Conservation (phyloP, 176 grass and related monocot species). For the Rhynchospora pubera region DNA sequence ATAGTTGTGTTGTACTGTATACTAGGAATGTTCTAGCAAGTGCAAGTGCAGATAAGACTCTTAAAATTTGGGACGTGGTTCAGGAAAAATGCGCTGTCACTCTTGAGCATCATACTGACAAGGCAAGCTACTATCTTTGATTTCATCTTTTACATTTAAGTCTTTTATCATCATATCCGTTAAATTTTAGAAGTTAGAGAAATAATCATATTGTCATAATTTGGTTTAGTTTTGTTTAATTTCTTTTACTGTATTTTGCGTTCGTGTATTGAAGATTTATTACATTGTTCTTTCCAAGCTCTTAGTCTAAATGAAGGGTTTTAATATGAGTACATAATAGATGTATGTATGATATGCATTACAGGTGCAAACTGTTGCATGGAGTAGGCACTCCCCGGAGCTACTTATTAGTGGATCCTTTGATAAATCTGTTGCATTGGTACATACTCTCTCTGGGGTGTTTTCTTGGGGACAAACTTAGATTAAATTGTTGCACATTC, state of each 20-base stretch:
- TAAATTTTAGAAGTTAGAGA: not conserved
- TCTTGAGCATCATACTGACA: conserved; percentile 70
- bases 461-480: not conserved
- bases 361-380: conserved; percentile 86
- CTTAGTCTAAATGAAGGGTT: not conserved
- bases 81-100: conserved; percentile 67
- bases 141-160: conserved; percentile 10
- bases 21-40: conserved; percentile 87
- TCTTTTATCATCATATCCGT: not conserved
- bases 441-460: conserved; percentile 31
- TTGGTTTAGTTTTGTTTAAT: not conserved
- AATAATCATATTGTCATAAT: not conserved
- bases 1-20: not conserved
- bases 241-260: not conserved
- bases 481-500: not conserved
- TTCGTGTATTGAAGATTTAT: not conserved
- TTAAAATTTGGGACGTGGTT: conserved; percentile 85
- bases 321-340: not conserved
- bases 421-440: conserved; percentile 72
- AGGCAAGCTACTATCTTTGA: conserved; percentile 43
- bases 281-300: not conserved
- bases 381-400: conserved; percentile 62
- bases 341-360: not conserved
- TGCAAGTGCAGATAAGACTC: conserved; percentile 81
- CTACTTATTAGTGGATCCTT: conserved; percentile 91